Percentiles rank a stretch among this genome's conserved stretches.
phyloP scores from a whole-genome alignment of 2,329 filamentous ascomycete species.

The Coniochaeta sp. region DNA sequence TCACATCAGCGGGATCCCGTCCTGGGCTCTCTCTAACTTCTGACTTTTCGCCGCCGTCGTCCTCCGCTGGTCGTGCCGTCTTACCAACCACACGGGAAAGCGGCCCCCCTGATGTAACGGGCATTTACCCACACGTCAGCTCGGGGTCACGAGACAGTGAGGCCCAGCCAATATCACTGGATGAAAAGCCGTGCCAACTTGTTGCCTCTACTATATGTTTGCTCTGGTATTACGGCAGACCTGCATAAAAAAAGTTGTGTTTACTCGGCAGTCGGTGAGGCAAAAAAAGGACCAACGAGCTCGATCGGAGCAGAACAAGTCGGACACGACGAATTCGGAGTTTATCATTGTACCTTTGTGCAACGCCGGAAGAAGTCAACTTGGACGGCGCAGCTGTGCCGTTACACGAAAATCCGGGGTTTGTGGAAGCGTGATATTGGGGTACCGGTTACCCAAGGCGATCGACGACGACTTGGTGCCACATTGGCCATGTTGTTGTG shows the following conservation, averaged over 20 bases:
- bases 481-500: too few species aligned
- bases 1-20: not conserved
- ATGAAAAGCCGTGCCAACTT: not conserved
- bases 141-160: constrained; percentile 11
- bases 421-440: too few species aligned
- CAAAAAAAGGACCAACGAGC: not conserved
- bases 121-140: constrained; percentile 14
- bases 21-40: not conserved
- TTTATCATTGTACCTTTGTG: too few species aligned
- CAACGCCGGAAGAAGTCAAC: too few species aligned
- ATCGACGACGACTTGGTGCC: too few species aligned
- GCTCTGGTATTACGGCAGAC: not conserved
- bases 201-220: not conserved
- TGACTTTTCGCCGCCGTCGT: not conserved
- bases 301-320: not conserved
- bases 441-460: too few species aligned
- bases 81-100: not conserved
- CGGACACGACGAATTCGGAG: not conserved
- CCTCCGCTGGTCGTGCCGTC: not conserved
- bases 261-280: not conserved
- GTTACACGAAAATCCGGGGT: too few species aligned
- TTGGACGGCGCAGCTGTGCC: too few species aligned
- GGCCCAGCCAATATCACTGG: not conserved
- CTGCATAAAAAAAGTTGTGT: not conserved
- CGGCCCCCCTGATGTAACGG: not conserved